Percentiles rank a stretch among this genome's conserved stretches.
phyloP scores from a whole-genome alignment of 2,329 filamentous ascomycete genomes.

The Claviceps citrina region DNA sequence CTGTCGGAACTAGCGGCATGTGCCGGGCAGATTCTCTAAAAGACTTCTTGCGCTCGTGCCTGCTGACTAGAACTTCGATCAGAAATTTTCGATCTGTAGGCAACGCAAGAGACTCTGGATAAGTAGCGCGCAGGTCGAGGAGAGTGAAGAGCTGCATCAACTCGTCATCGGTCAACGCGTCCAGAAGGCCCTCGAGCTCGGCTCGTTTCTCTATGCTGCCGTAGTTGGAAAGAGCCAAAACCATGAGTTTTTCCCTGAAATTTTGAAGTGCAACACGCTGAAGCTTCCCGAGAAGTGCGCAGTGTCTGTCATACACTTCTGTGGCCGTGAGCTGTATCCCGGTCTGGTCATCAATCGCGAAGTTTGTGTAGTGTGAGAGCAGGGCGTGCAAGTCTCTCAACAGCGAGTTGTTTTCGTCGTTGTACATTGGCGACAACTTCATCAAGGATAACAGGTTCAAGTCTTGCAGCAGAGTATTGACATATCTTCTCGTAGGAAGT shows the following conservation, averaged over 20 bases:
- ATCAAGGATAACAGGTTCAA: constrained; percentile 69
- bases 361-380: constrained; percentile 75
- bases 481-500: constrained; percentile 81
- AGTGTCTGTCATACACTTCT: constrained; percentile 69
- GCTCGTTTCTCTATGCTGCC: constrained; percentile 67
- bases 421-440: constrained; percentile 62
- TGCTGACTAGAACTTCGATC: constrained; percentile 57
- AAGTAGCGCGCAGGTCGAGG: constrained; percentile 67
- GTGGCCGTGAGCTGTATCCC: constrained; percentile 57
- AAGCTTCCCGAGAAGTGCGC: constrained; percentile 57
- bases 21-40: constrained; percentile 67
- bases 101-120: constrained; percentile 56
- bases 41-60: constrained; percentile 61
- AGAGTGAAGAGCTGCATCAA: constrained; percentile 50
- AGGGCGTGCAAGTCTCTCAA: constrained; percentile 67
- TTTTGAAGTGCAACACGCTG: constrained; percentile 65
- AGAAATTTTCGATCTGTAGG: constrained; percentile 47
- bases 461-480: constrained; percentile 76
- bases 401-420: constrained; percentile 57
- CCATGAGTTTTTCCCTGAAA: constrained; percentile 81
- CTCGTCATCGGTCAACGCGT: constrained; percentile 58
- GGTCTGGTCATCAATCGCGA: constrained; percentile 82
- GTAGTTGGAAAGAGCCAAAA: constrained; percentile 84
- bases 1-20: constrained; percentile 69
- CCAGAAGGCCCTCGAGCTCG: constrained; percentile 64